Conservation (phyloP, 148 eudicot species). For the Fallopia convolvulus region DNA sequence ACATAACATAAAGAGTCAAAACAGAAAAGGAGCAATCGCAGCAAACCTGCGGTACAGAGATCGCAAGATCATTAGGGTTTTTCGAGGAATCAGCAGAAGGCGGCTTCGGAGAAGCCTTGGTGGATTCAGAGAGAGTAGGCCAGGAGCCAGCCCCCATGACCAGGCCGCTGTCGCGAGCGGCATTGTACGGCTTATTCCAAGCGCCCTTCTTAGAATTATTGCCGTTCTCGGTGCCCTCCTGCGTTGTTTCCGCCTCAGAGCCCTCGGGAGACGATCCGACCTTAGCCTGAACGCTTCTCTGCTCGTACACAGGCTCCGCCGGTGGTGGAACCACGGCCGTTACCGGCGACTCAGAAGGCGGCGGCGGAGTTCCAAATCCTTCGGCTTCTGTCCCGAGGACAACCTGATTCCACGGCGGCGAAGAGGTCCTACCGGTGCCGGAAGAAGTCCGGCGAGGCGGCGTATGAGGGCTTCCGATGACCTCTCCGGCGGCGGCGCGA, state of each 20-base stretch:
- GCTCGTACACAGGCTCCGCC: not conserved
- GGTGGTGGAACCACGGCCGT: not conserved
- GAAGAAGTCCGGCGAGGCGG: not conserved
- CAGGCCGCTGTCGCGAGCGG: conserved; percentile 36
- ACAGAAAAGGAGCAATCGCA: not conserved
- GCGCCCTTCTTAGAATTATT: conserved; percentile 49
- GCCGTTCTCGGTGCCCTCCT: conserved; percentile 24
- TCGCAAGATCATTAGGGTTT: conserved; percentile 30
- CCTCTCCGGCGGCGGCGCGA: not conserved
- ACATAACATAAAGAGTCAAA: not conserved
- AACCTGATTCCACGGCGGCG: conserved; percentile 1
- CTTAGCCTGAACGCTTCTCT: not conserved
- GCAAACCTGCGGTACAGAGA: conserved; percentile 12
- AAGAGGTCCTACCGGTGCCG: not conserved
- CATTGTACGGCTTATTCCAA: conserved; percentile 42
- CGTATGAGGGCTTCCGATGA: not conserved
- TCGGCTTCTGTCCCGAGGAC: not conserved
- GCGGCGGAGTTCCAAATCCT: not conserved
- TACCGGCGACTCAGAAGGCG: not conserved
- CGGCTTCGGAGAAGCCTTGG: conserved; percentile 47
- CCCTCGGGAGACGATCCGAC: conserved; percentile 8
- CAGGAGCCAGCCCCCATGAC: conserved; percentile 66
- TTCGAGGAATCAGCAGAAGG: conserved; percentile 41
- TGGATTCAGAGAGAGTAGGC: conserved; percentile 75
- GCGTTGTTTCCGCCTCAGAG: conserved; percentile 17